phyloP scores from a whole-genome alignment of 2,329 filamentous ascomycete species.

The Colletotrichum sidae region DNA sequence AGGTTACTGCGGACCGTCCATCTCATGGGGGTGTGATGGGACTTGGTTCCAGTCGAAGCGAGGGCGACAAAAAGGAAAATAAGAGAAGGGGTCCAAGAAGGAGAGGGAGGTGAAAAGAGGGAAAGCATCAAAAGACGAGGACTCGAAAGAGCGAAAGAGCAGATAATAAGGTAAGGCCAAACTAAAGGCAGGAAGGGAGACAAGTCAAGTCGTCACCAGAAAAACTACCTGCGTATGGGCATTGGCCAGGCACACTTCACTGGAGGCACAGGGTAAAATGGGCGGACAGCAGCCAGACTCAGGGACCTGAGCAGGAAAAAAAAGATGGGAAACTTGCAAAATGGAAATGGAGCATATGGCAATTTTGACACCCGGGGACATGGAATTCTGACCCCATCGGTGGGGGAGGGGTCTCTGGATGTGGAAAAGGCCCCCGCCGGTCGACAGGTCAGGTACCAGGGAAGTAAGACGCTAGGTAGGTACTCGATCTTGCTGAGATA shows the following conservation, averaged over 20 bases:
- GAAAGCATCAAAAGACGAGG: neutral
- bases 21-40: too few relatives aligned
- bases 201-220: conserved; percentile 22
- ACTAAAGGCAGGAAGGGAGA: too few relatives aligned
- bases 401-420: too few relatives aligned
- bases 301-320: neutral
- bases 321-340: conserved; percentile 35
- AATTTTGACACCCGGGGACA: conserved; percentile 27
- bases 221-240: conserved; percentile 15
- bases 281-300: conserved; percentile 1
- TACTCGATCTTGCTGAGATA: too few relatives aligned
- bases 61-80: neutral
- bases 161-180: too few relatives aligned
- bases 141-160: too few relatives aligned
- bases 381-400: conserved; percentile 18
- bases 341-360: conserved; percentile 36
- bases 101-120: conserved; percentile 3
- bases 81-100: conserved; percentile 10
- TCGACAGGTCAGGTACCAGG: neutral
- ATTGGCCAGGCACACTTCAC: neutral
- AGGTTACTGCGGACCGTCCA: too few relatives aligned
- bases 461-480: too few relatives aligned
- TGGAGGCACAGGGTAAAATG: conserved; percentile 3
- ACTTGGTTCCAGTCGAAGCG: too few relatives aligned
- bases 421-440: too few relatives aligned